A percentile compares a stretch with the other conserved stretches of the same genome.
phyloP scores from a whole-genome alignment of 2,329 filamentous ascomycete genomes.

The Colletotrichum coccodes region DNA sequence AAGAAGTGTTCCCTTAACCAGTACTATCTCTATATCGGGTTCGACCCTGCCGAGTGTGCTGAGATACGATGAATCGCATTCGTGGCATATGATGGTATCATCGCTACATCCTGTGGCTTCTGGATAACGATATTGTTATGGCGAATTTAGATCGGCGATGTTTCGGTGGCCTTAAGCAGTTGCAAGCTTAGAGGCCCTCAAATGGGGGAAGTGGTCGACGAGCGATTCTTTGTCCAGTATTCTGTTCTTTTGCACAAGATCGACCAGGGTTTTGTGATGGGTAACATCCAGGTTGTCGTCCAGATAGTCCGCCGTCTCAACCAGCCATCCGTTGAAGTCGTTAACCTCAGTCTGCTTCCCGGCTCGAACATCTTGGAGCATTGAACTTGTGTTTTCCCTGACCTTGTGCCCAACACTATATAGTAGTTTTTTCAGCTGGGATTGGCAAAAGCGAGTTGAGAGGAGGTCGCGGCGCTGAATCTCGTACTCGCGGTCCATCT shows the following conservation, averaged over 20 bases:
- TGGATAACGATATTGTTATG: background rate
- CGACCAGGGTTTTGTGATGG: slow-evolving; percentile 53
- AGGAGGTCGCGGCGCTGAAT: slow-evolving; percentile 35
- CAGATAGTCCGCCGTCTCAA: slow-evolving; percentile 55
- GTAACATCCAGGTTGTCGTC: slow-evolving; percentile 45
- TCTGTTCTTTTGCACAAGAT: slow-evolving; percentile 51
- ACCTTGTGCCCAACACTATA: slow-evolving; percentile 59
- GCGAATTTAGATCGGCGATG: too few species aligned
- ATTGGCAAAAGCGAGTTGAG: slow-evolving; percentile 53
- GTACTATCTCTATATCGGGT: background rate
- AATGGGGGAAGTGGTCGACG: slow-evolving; percentile 37
- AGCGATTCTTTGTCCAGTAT: slow-evolving; percentile 48
- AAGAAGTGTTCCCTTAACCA: background rate
- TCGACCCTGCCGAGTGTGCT: background rate
- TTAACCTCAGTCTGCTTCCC: slow-evolving; percentile 64
- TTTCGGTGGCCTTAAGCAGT: background rate
- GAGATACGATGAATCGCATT: background rate
- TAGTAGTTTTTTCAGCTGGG: slow-evolving; percentile 56
- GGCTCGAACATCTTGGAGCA: slow-evolving; percentile 68
- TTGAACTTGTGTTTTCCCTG: slow-evolving; percentile 66
- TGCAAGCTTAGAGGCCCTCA: background rate
- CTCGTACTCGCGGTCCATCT: background rate
- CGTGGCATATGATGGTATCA: background rate
- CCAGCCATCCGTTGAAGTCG: slow-evolving; percentile 70
- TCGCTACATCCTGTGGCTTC: background rate